phyloP scores from a whole-genome alignment of 352 stramenopile genomes.

The Phytophthora cactorum region DNA sequence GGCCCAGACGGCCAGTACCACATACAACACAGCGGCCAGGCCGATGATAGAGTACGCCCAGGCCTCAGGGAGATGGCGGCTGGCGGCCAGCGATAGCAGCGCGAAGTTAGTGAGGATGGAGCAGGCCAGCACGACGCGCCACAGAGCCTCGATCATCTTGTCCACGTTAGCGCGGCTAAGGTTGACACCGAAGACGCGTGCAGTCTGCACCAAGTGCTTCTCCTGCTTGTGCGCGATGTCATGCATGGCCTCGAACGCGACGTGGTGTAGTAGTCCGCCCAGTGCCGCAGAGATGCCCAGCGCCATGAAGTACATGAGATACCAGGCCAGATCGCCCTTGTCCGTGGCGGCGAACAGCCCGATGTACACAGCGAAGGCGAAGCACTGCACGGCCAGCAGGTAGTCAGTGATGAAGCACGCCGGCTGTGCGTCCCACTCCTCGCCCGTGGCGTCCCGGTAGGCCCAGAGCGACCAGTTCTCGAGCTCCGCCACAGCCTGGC shows the following conservation, averaged over 20 bases:
- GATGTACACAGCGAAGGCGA: slow-evolving; percentile 82
- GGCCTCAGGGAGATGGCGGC: slow-evolving; percentile 73
- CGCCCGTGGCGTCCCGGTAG: slow-evolving; percentile 73
- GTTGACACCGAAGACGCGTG: slow-evolving; percentile 75
- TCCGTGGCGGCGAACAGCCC: slow-evolving; percentile 70
- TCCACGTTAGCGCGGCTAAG: slow-evolving; percentile 77
- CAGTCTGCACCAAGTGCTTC: slow-evolving; percentile 66
- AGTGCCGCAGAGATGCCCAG: slow-evolving; percentile 81
- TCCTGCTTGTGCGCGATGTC: slow-evolving; percentile 79
- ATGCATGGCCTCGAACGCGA: slow-evolving; percentile 79
- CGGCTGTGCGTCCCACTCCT: slow-evolving; percentile 87
- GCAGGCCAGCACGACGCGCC: slow-evolving; percentile 82
- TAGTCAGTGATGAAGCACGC: slow-evolving; percentile 91
- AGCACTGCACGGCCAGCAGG: slow-evolving; percentile 83
- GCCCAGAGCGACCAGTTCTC: slow-evolving; percentile 85
- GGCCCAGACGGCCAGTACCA: slow-evolving; percentile 77
- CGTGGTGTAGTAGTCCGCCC: slow-evolving; percentile 81
- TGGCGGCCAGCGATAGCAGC: slow-evolving; percentile 77
- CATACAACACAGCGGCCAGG: slow-evolving; percentile 67
- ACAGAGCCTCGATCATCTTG: slow-evolving; percentile 73
- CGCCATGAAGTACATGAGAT: slow-evolving; percentile 89
- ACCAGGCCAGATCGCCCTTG: slow-evolving; percentile 66
- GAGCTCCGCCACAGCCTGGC: slow-evolving; percentile 69
- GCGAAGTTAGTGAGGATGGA: slow-evolving; percentile 89
- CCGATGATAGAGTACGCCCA: slow-evolving; percentile 82